These are phyloP conservation scores for Crucibulum laeve DNA, from an alignment of 768 basidiomycete genomes.

Conservation along the genomic window DNA sequence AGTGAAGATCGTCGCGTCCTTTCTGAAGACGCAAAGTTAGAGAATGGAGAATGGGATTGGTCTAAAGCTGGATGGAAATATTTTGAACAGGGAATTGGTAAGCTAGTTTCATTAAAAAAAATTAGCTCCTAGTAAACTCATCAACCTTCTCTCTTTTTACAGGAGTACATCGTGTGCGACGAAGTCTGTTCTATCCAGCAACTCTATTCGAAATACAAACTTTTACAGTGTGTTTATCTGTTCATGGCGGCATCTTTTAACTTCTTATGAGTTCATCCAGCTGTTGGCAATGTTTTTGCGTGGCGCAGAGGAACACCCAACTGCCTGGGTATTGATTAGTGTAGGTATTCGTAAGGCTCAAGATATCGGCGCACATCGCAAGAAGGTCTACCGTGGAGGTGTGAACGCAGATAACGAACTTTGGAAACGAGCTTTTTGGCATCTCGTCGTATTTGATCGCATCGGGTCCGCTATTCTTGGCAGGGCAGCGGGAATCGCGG, in stretches of 20 bases:
- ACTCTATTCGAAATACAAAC: constrained; percentile 63
- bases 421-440: constrained; percentile 81
- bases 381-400: constrained; percentile 44
- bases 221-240: constrained; percentile 14
- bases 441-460: constrained; percentile 57
- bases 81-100: constrained; percentile 52
- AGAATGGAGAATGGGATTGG: constrained; percentile 35
- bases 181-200: constrained; percentile 50
- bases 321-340: constrained; percentile 51
- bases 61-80: constrained; percentile 57
- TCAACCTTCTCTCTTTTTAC: constrained; percentile 7
- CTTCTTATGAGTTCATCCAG: constrained; percentile 21
- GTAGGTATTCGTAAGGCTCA: constrained; percentile 59
- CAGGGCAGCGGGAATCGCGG: constrained; percentile 48
- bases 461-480: constrained; percentile 50
- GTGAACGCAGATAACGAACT: constrained; percentile 59
- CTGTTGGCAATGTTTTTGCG: constrained; percentile 52
- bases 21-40: constrained; percentile 17
- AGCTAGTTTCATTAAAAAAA: constrained; percentile 6
- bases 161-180: constrained; percentile 50
- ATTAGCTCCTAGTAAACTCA: not conserved
- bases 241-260: not conserved
- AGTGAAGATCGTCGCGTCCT: constrained; percentile 58
- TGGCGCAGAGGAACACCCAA: constrained; percentile 42
- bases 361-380: constrained; percentile 76